Percentiles rank a stretch among this genome's conserved stretches.
Evolutionary conservation across 768 basidiomycete genomes (phyloP).

Genomic region (Phylloporus arenicola): DNA sequence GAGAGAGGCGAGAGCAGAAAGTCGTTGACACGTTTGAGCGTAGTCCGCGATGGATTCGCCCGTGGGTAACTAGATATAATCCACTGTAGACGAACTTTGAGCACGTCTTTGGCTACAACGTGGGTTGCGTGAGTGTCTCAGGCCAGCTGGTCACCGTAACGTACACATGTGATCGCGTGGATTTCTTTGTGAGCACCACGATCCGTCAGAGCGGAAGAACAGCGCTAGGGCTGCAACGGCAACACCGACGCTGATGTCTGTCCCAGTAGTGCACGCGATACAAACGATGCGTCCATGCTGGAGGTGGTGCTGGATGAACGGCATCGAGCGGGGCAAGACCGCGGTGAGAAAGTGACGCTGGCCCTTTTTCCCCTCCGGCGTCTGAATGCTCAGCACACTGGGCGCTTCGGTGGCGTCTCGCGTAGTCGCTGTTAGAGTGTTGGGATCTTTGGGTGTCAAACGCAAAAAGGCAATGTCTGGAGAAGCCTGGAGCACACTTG

Average conservation of each 20-base stretch:
- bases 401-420: background rate
- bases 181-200: slow-evolving; percentile 10
- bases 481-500: background rate
- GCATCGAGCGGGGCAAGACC: slow-evolving; percentile 44
- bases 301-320: slow-evolving; percentile 43
- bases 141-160: slow-evolving; percentile 4
- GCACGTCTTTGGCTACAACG: slow-evolving; percentile 48
- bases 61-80: slow-evolving; percentile 68
- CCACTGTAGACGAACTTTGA: slow-evolving; percentile 79
- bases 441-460: slow-evolving; percentile 7
- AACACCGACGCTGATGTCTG: slow-evolving; percentile 61
- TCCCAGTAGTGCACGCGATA: slow-evolving; percentile 52
- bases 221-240: slow-evolving; percentile 51
- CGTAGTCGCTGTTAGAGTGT: background rate
- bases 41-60: slow-evolving; percentile 80
- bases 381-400: slow-evolving; percentile 21
- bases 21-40: slow-evolving; percentile 75
- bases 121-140: background rate
- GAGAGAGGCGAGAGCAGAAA: slow-evolving; percentile 48
- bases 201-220: slow-evolving; percentile 55
- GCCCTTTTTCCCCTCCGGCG: slow-evolving; percentile 47
- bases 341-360: slow-evolving; percentile 43
- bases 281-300: slow-evolving; percentile 35
- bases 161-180: slow-evolving; percentile 15
- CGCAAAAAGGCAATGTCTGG: slow-evolving; percentile 14